These are phyloP conservation scores for Durusdinium trenchii DNA, from an alignment of 73 alveolate genomes.

Conservation along the genomic window DNA sequence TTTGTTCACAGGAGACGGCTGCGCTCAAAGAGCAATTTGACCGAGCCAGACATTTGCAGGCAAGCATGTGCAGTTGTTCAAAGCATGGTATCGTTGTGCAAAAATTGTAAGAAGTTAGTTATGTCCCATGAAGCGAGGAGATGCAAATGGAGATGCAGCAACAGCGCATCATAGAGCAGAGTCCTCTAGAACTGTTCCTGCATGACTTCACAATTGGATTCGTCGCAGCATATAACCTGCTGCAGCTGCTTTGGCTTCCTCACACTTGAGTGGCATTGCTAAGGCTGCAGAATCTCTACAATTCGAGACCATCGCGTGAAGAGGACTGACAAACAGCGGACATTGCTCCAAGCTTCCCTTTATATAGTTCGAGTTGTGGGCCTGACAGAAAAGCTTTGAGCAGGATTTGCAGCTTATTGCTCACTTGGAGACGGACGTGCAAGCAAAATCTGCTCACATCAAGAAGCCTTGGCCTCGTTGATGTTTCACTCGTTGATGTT, in stretches of 20 bases:
- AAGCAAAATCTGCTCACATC: slow-evolving; percentile 59
- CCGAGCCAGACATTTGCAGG: slow-evolving; percentile 96
- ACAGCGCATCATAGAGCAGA: slow-evolving; percentile 95
- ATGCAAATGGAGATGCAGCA: slow-evolving; percentile 96
- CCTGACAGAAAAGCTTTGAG: background rate
- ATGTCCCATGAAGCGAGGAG: slow-evolving; percentile 67
- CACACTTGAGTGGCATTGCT: background rate
- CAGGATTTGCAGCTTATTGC: slow-evolving; percentile 84
- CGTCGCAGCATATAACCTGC: no score
- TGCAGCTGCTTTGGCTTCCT: background rate
- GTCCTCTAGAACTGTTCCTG: background rate
- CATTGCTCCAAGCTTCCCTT: background rate
- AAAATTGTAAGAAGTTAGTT: background rate
- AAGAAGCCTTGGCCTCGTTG: slow-evolving; percentile 25
- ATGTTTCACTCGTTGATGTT: background rate
- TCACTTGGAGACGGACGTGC: slow-evolving; percentile 61
- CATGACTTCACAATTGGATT: background rate
- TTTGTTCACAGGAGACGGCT: slow-evolving; percentile 2
- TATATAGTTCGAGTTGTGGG: background rate
- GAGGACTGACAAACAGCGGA: slow-evolving; percentile 96
- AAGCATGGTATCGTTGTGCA: background rate
- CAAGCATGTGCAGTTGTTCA: background rate
- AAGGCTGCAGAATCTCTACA: slow-evolving; percentile 96
- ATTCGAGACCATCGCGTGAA: slow-evolving; percentile 97
- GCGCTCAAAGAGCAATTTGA: slow-evolving; percentile 96